Evolutionary conservation across 352 stramenopile genomes (phyloP).

Genomic region (Salisapilia sapeloensis): DNA sequence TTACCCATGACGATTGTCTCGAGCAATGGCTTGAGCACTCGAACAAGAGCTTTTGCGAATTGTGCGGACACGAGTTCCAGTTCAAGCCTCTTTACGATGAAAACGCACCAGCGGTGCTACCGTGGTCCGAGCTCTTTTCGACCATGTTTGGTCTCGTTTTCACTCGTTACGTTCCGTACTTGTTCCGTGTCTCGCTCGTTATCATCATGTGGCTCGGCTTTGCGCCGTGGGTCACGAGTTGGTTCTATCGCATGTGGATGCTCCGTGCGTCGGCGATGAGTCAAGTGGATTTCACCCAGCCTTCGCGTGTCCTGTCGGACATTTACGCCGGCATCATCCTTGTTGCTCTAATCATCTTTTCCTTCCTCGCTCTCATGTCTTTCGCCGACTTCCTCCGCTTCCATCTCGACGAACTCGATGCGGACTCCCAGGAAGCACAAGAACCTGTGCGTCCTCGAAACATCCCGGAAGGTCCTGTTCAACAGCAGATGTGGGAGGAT

Average conservation of each 20-base stretch:
- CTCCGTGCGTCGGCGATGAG: conserved; percentile 71
- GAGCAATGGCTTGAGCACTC: conserved; percentile 89
- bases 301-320: conserved; percentile 57
- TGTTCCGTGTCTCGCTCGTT: conserved; percentile 54
- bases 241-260: conserved; percentile 91
- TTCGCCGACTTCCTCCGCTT: conserved; percentile 87
- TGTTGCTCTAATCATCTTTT: conserved; percentile 85
- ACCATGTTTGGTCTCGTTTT: conserved; percentile 65
- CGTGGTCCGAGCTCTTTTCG: conserved; percentile 72
- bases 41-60: conserved; percentile 84
- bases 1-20: conserved; percentile 89
- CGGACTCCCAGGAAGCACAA: conserved; percentile 17
- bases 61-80: conserved; percentile 85
- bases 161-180: conserved; percentile 82
- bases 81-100: conserved; percentile 87
- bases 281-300: conserved; percentile 67
- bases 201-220: conserved; percentile 77
- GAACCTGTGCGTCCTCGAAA: conserved; percentile 7
- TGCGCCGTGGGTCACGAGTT: conserved; percentile 82
- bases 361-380: conserved; percentile 90
- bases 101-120: conserved; percentile 69
- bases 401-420: conserved; percentile 77
- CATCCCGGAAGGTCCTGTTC: not conserved
- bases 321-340: conserved; percentile 83
- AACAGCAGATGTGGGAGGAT: conserved; percentile 3